Percentiles rank a stretch among this genome's conserved stretches.
Evolutionary conservation across 345 rosid species (phyloP).

Genomic region (Nasturtium officinale): DNA sequence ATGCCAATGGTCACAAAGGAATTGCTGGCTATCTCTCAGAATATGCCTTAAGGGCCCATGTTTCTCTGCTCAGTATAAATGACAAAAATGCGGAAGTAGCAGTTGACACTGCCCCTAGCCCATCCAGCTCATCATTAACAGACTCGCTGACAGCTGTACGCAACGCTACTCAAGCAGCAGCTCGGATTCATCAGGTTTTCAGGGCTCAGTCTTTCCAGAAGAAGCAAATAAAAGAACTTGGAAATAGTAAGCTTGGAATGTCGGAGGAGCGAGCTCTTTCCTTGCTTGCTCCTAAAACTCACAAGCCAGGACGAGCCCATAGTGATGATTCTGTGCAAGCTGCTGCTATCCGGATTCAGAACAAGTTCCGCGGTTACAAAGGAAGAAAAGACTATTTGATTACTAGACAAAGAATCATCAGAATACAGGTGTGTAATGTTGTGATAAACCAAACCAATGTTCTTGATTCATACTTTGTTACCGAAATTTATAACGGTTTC

Average conservation of each 20-base stretch:
- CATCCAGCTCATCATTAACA: slow-evolving; percentile 52
- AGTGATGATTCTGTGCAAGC: slow-evolving; percentile 66
- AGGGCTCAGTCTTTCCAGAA: slow-evolving; percentile 90
- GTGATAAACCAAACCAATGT: slow-evolving; percentile 11
- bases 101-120: slow-evolving; percentile 47
- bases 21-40: slow-evolving; percentile 95
- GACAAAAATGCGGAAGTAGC: slow-evolving; percentile 44
- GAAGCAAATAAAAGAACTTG: slow-evolving; percentile 68
- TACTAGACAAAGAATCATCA: slow-evolving; percentile 74
- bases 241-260: slow-evolving; percentile 56
- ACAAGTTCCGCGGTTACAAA: slow-evolving; percentile 87
- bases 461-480: background rate
- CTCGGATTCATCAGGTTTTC: slow-evolving; percentile 84
- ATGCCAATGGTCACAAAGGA: slow-evolving; percentile 86
- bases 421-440: slow-evolving; percentile 66
- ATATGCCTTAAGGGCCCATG: slow-evolving; percentile 60
- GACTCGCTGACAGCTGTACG: slow-evolving; percentile 86
- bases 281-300: slow-evolving; percentile 58
- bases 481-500: background rate
- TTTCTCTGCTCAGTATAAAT: slow-evolving; percentile 60
- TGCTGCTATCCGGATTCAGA: slow-evolving; percentile 85
- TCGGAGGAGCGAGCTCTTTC: slow-evolving; percentile 76
- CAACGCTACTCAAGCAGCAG: slow-evolving; percentile 88
- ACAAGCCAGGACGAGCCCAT: slow-evolving; percentile 51
- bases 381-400: slow-evolving; percentile 81